A percentile compares a stretch with the other conserved stretches of the same genome.
Conservation (phyloP, 345 rosid species). For the Lepidium didymum region DNA sequence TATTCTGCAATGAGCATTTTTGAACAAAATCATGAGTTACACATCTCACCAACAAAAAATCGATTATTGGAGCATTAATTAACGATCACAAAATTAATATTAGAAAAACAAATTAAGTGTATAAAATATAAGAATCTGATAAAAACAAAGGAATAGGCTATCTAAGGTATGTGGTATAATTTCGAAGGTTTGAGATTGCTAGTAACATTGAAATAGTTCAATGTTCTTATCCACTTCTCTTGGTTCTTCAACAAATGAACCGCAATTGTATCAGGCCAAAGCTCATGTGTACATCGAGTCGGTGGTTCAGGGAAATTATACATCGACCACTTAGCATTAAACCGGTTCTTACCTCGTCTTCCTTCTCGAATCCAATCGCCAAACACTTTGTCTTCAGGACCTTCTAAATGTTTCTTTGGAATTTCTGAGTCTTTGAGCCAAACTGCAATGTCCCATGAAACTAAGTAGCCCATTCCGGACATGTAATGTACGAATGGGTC, state of each 20-base stretch:
- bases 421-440: conserved; percentile 74
- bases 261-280: conserved; percentile 68
- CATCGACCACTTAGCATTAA: conserved; percentile 84
- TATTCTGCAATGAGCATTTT: neutral
- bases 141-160: neutral
- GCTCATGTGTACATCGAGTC: conserved; percentile 60
- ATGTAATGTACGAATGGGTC: conserved; percentile 87
- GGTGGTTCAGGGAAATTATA: conserved; percentile 67
- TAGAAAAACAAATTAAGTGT: neutral
- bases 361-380: conserved; percentile 78
- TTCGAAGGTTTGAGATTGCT: conserved; percentile 73
- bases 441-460: conserved; percentile 82
- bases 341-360: conserved; percentile 49
- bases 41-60: neutral
- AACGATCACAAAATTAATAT: neutral
- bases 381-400: conserved; percentile 68
- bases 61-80: neutral
- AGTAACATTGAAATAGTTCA: conserved; percentile 64
- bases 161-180: conserved; percentile 58
- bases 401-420: conserved; percentile 59
- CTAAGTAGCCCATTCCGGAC: conserved; percentile 87
- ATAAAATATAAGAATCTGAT: neutral
- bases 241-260: conserved; percentile 82
- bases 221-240: conserved; percentile 61
- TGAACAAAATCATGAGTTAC: neutral